Base-by-base conservation (phyloP, 1,284 basidiomycete genomes). In the Quambalaria eucalypti region DNA sequence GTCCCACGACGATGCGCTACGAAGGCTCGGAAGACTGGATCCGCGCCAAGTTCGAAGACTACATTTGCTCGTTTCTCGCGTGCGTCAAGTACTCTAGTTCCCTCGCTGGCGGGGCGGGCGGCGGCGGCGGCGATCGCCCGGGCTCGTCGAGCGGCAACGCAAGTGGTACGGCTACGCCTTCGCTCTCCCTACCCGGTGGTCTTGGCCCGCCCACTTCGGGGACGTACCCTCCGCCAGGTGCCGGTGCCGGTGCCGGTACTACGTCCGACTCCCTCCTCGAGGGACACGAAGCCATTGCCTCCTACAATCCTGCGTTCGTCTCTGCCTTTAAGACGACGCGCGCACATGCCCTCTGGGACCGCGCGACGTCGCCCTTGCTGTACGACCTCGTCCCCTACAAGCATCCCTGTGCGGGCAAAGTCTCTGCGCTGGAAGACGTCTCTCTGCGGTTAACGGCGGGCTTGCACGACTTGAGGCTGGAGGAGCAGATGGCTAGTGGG, bases 21-120 rank as follows among this genome's bases (percentile, higher is more conserved):
- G 59, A 64, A 16, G 73, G 73, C 39, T 73, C 70, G 49, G 73
- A 75, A 38, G 73, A 75, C 54, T 71, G 68, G 33, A 54, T 75
- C 8, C 62, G 73, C 25, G 60, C 56, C 29, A 66, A 66, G 25
- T 62, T 60, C 36, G 54, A 62, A 31, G 54, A 54, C 54, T 75
- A 75, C 58, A 65, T 75, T 26, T 71, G 64, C 39, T 61, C 69
- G 4, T 51, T 74, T 49, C 64, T 75, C 9, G 61, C 72, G 0
- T 65, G 65, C 12, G 65, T 69, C 48, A 74, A 74, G 52, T 63
- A 69, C 38, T 56, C 60, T 21, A 65, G 71, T 50, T 67, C 65
- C 53, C 38, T 70, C 31, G 56, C 60, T 28, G 62, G 59, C 54
- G 58, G 60, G 4, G 36, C 16, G 10, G 36, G 36, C 36, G 36